phyloP scores from a whole-genome alignment of 495 filamentous ascomycete species.

The Podospora comata region DNA sequence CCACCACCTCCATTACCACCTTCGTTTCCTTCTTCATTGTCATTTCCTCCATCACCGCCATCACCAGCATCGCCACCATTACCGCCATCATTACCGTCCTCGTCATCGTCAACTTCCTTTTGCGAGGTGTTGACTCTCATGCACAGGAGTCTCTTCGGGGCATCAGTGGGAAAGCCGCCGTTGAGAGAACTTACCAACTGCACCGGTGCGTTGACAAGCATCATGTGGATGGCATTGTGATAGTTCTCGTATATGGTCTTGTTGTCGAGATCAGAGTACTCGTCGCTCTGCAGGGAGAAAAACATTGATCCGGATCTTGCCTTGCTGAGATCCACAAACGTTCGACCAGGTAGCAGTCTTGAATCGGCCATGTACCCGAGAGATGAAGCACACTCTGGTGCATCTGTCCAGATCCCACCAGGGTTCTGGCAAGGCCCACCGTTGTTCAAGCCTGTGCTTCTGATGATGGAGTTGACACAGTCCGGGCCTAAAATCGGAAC shows the following conservation, averaged over 20 bases:
- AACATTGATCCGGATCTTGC: background rate
- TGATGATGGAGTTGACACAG: background rate
- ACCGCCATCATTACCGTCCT: background rate
- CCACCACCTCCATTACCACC: no score
- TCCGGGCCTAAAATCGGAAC: background rate
- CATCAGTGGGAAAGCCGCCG: background rate
- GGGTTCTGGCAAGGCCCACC: background rate
- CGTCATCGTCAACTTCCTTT: background rate
- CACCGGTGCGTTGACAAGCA: background rate
- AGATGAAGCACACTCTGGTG: background rate
- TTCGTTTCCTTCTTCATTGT: background rate
- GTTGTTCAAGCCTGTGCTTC: background rate
- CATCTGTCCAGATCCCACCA: background rate
- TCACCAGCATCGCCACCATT: background rate
- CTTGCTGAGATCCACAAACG: background rate
- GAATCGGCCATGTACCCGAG: background rate
- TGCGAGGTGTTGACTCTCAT: background rate
- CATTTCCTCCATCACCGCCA: background rate
- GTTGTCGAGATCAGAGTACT: constrained; percentile 1
- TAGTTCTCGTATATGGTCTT: background rate
- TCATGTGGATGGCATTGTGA: background rate
- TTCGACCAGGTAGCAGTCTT: background rate
- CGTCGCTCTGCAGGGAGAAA: background rate
- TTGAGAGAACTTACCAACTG: background rate
- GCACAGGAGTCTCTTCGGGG: background rate